These are phyloP conservation scores for Cymbidium sinense DNA, from an alignment of 106 monocot species.

Conservation along the genomic window DNA sequence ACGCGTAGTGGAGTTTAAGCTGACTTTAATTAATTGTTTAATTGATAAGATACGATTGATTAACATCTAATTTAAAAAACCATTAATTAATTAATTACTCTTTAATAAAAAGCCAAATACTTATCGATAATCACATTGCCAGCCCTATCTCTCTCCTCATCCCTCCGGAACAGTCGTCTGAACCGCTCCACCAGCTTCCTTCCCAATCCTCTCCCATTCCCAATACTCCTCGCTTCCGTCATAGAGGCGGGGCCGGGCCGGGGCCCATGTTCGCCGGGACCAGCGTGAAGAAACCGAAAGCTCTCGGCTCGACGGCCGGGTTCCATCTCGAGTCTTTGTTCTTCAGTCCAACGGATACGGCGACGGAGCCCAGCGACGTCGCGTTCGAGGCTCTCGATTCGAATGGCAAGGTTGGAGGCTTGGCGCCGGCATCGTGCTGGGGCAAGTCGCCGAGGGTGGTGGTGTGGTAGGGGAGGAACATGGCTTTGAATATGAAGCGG, in stretches of 20 bases:
- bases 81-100: too few relatives aligned
- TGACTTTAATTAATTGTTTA: background rate
- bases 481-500: constrained; percentile 84
- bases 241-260: background rate
- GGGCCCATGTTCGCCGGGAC: background rate
- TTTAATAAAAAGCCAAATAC: too few relatives aligned
- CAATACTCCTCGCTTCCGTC: background rate
- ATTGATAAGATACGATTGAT: background rate
- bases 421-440: constrained; percentile 54
- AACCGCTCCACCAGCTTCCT: constrained; percentile 51
- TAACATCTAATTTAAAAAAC: background rate
- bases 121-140: background rate
- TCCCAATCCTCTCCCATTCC: constrained; percentile 21
- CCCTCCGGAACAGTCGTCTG: constrained; percentile 41
- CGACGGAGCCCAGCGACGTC: constrained; percentile 49
- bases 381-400: constrained; percentile 59
- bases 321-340: constrained; percentile 18
- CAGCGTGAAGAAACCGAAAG: background rate
- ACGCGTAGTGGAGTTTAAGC: background rate
- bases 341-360: constrained; percentile 40
- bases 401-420: constrained; percentile 36
- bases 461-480: constrained; percentile 37
- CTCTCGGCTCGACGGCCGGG: background rate
- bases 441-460: constrained; percentile 67
- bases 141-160: background rate